Base-by-base conservation (phyloP, 1,284 basidiomycete species). In the Trametes pubescens region DNA sequence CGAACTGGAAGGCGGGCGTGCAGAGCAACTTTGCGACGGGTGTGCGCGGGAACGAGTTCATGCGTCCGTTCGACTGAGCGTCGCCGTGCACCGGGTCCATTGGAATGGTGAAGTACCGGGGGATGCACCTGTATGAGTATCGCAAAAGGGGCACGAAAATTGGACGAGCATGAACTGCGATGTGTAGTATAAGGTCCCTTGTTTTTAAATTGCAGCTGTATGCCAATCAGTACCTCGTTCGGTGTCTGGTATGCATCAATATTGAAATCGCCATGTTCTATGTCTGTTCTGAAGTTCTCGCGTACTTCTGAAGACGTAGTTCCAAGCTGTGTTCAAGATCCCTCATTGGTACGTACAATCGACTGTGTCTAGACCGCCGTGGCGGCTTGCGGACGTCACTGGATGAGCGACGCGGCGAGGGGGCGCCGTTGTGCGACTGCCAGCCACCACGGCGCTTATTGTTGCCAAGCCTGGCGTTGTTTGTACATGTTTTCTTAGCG, bases 11-110 rank as follows among this genome's bases (percentile, higher is more conserved):
- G 70, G 72, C 74, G 52, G 83, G 82, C 10, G 75, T 79, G 34
- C 70, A 66, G 60, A 85, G 84, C 67, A 81, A 82, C 61, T 85
- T 85, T 67, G 82, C 82, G 48, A 79, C 77, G 46, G 82, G 84
- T 61, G 82, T 85, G 52, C 73, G 80, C 56, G 78, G 76, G 22
- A 85, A 84, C 70, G 73, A 74, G 0, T 74, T 78, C 29, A 84
- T 84, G 81, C 74, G 73, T 52, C 73, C 76, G 16, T 82, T 75
- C 66, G 79, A 82, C 58, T 78, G 40, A 44, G 40, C 22, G 34
- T 29, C 11, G 6, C 44, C 21, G 29, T 3, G 29, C 29, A 4
- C 29, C 29, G 3, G 29, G 29, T 32, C 8, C 29, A 8, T 8
- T 32, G 29, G 29, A 8, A 32, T 8, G 29, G 29, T 32, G 8